These are phyloP conservation scores for Lentinula sp. DNA, from an alignment of 768 basidiomycete genomes.

Conservation along the genomic window DNA sequence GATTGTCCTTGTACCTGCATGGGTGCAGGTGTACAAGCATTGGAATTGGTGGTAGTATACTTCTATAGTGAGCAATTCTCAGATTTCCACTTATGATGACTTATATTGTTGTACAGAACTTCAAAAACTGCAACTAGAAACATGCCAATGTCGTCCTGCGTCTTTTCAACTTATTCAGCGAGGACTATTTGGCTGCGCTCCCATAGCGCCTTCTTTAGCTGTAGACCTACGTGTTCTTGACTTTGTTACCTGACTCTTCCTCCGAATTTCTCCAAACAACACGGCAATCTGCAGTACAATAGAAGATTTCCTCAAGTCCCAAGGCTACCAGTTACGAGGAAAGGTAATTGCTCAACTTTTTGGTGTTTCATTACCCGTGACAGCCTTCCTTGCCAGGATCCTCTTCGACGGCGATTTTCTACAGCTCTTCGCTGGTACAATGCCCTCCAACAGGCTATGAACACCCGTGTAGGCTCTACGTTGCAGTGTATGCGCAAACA, in stretches of 20 bases:
- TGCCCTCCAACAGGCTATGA: background rate
- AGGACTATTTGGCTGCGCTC: conserved; percentile 11
- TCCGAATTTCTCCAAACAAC: conserved; percentile 10
- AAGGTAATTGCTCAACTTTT: conserved; percentile 8
- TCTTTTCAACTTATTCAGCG: conserved; percentile 9
- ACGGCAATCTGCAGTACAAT: conserved; percentile 11
- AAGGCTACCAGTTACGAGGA: conserved; percentile 9
- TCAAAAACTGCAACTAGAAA: background rate
- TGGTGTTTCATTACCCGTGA: background rate
- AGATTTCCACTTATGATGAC: too few species aligned
- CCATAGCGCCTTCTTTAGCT: conserved; percentile 10
- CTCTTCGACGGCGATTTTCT: conserved; percentile 16
- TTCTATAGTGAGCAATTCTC: too few species aligned
- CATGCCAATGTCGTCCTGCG: conserved; percentile 10
- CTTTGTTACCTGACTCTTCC: conserved; percentile 9
- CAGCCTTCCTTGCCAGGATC: conserved; percentile 14
- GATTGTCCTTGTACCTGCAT: background rate
- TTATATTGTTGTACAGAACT: background rate
- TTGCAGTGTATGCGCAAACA: too few species aligned
- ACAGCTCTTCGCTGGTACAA: conserved; percentile 21
- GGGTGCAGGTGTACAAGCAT: too few species aligned
- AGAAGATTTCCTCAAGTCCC: conserved; percentile 9
- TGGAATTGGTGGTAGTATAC: too few species aligned
- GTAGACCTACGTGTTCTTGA: conserved; percentile 9
- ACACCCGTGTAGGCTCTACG: background rate